Evolutionary conservation across 805 yeast genomes (phyloP).

Genomic region (Nakazawaea pomicola): DNA sequence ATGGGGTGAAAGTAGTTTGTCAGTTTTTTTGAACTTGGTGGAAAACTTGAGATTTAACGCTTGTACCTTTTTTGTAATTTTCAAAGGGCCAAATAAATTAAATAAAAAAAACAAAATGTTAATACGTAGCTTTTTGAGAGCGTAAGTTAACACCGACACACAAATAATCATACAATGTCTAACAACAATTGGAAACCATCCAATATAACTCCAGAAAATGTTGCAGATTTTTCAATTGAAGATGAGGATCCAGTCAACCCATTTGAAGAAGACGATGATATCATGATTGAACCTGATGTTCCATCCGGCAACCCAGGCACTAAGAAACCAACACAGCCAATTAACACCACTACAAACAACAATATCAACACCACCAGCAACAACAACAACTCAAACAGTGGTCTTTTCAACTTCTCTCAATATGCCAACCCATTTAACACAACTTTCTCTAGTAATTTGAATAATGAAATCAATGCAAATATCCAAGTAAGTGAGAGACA

Average conservation of each 20-base stretch:
- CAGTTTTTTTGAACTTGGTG: too few species aligned
- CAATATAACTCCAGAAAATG: constrained; percentile 11
- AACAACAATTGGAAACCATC: constrained; percentile 10
- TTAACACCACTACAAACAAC: constrained; percentile 7
- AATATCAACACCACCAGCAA: background rate
- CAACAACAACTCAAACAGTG: background rate
- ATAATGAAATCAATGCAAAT: constrained; percentile 24
- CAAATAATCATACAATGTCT: background rate
- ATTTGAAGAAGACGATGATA: constrained; percentile 25
- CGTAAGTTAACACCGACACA: background rate
- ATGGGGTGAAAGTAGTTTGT: too few species aligned
- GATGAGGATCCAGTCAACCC: constrained; percentile 12
- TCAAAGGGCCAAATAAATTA: background rate
- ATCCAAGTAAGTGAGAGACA: constrained; percentile 40
- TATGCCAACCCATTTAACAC: constrained; percentile 29
- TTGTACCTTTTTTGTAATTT: too few species aligned
- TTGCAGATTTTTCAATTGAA: constrained; percentile 19
- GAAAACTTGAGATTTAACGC: too few species aligned
- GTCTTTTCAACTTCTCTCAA: constrained; percentile 24
- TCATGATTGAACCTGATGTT: constrained; percentile 30
- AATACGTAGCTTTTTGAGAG: background rate
- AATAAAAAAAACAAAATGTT: background rate
- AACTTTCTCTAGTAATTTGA: constrained; percentile 16
- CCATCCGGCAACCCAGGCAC: constrained; percentile 4
- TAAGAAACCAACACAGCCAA: background rate